phyloP scores from a whole-genome alignment of 2,329 filamentous ascomycete genomes.

The Colletotrichum chrysophilum region DNA sequence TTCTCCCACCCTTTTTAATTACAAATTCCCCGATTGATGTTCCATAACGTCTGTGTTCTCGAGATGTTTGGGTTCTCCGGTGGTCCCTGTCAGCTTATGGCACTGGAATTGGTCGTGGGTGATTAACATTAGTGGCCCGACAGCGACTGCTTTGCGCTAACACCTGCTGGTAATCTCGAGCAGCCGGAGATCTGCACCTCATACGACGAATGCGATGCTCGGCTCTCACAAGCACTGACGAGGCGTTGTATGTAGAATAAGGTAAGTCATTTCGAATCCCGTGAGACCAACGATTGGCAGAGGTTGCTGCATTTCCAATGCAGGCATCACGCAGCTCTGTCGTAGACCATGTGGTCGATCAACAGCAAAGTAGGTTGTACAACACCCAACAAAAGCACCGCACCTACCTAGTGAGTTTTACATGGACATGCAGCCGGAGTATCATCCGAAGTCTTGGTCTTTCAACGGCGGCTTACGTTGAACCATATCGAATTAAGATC shows the following conservation, averaged over 20 bases:
- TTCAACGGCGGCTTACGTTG: not conserved
- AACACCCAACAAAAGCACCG: not conserved
- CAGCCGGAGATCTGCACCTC: not conserved
- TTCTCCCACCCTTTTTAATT: not conserved
- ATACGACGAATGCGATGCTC: not conserved
- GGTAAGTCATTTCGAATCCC: too few species aligned
- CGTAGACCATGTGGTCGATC: not conserved
- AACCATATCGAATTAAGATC: not conserved
- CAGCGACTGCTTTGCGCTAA: not conserved
- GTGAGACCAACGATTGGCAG: not conserved
- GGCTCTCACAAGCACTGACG: not conserved
- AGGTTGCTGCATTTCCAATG: not conserved
- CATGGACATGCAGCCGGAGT: not conserved
- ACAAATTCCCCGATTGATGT: not conserved
- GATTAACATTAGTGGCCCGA: not conserved
- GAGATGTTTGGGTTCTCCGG: not conserved
- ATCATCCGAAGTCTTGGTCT: not conserved
- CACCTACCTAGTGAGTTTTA: not conserved
- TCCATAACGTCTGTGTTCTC: not conserved
- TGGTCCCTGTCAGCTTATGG: not conserved
- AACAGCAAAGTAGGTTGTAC: not conserved
- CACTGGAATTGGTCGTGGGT: not conserved
- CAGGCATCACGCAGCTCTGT: not conserved
- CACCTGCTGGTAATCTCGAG: not conserved
- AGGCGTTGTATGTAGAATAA: not conserved